A percentile compares a stretch with the other conserved stretches of the same genome.
Conservation (phyloP, 2,329 filamentous ascomycete species). For the Xylariales sp. region DNA sequence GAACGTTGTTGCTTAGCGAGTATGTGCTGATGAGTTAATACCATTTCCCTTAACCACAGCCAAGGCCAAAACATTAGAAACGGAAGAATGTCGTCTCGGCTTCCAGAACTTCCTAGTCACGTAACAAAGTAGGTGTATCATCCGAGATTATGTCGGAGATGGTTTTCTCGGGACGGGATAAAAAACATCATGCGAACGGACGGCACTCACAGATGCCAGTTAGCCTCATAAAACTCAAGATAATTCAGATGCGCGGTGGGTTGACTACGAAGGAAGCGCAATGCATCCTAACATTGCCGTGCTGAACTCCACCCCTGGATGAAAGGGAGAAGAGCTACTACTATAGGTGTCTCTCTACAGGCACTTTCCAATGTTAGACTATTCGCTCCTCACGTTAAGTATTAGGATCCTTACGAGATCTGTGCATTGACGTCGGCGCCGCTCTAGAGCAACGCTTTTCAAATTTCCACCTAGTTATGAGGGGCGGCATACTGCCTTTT, state of each 20-base stretch:
- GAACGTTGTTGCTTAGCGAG: neutral
- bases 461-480: neutral
- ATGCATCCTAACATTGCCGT: neutral
- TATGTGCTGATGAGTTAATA: no score
- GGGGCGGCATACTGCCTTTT: neutral
- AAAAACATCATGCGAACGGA: no score
- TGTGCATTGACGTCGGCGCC: slow-evolving; percentile 10
- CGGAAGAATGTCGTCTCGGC: neutral
- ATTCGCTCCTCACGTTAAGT: no score
- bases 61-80: no score
- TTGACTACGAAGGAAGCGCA: neutral
- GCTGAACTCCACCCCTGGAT: neutral
- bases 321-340: neutral
- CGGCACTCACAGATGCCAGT: no score
- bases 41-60: no score
- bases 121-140: neutral
- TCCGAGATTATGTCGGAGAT: neutral
- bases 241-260: neutral
- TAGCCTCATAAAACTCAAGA: neutral
- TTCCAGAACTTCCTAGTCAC: neutral
- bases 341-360: neutral
- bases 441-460: neutral
- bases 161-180: neutral
- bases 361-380: neutral
- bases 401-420: neutral